phyloP scores from a whole-genome alignment of 2,329 filamentous ascomycete genomes.

The Talaromyces verruculosus region DNA sequence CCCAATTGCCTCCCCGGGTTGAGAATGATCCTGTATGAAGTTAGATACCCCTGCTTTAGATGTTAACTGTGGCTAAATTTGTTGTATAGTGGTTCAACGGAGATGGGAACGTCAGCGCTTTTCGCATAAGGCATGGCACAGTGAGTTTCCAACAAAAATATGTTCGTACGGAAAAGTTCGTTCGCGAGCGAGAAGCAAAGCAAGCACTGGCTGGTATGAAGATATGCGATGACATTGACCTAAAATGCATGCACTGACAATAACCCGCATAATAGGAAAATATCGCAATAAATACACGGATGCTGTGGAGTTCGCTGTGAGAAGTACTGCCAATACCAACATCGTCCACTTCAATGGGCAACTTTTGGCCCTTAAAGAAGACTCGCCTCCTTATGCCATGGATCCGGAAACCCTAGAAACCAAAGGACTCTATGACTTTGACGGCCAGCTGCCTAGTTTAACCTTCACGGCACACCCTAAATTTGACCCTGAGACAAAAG shows the following conservation, averaged over 20 bases:
- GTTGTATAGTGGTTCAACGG: constrained; percentile 37
- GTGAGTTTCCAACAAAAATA: constrained; percentile 40
- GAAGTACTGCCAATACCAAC: constrained; percentile 56
- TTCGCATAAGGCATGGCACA: constrained; percentile 36
- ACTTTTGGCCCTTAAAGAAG: constrained; percentile 48
- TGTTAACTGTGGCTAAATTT: background rate
- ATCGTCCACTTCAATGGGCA: constrained; percentile 59
- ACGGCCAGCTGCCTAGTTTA: constrained; percentile 48
- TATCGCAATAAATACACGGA: constrained; percentile 46
- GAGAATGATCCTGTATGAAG: constrained; percentile 32
- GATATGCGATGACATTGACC: background rate
- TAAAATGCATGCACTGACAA: background rate
- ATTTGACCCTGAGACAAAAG: constrained; percentile 51
- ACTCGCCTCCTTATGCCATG: constrained; percentile 54
- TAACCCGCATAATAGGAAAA: constrained; percentile 29
- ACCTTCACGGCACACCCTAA: constrained; percentile 56
- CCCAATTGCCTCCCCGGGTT: constrained; percentile 36
- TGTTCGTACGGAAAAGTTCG: constrained; percentile 45
- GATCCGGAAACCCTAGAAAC: constrained; percentile 52
- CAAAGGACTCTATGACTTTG: constrained; percentile 52
- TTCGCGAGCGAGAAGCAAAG: constrained; percentile 40
- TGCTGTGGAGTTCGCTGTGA: constrained; percentile 35
- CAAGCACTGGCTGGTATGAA: constrained; percentile 28
- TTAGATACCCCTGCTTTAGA: background rate
- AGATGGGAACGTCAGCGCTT: constrained; percentile 43